Conservation (phyloP, 1,284 basidiomycete genomes). For the Somion occarium region DNA sequence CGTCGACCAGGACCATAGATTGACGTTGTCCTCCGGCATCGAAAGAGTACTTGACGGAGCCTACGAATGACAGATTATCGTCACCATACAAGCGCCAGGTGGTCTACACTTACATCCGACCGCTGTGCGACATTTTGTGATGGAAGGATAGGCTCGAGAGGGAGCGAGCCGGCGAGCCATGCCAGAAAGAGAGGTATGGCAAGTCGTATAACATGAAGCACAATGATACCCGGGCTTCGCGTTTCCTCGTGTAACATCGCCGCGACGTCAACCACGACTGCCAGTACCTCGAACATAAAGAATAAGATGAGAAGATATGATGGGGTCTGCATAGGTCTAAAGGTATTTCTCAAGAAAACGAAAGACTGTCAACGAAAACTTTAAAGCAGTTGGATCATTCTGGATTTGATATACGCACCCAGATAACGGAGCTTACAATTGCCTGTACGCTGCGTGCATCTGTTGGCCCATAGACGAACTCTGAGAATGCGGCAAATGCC, state of each 20-base stretch:
- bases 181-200: slow-evolving; percentile 34
- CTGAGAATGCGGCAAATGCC: slow-evolving; percentile 30
- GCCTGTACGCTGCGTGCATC: slow-evolving; percentile 12
- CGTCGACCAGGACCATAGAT: slow-evolving; percentile 73
- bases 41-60: slow-evolving; percentile 44
- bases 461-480: slow-evolving; percentile 21
- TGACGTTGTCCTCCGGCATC: slow-evolving; percentile 70
- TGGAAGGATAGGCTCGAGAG: slow-evolving; percentile 39
- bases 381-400: background rate
- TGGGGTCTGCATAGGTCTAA: slow-evolving; percentile 42
- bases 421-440: slow-evolving; percentile 19
- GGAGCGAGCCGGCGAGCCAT: slow-evolving; percentile 50
- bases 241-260: slow-evolving; percentile 20
- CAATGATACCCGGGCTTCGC: slow-evolving; percentile 12
- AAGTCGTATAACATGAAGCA: slow-evolving; percentile 29
- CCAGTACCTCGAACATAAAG: slow-evolving; percentile 31
- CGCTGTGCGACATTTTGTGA: slow-evolving; percentile 42
- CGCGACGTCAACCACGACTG: slow-evolving; percentile 32
- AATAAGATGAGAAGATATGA: slow-evolving; percentile 49
- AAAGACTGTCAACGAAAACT: slow-evolving; percentile 33
- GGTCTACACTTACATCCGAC: slow-evolving; percentile 35
- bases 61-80: slow-evolving; percentile 25
- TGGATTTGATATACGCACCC: slow-evolving; percentile 18
- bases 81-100: background rate
- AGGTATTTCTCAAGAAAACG: slow-evolving; percentile 33